A percentile compares a stretch with the other conserved stretches of the same genome.
Conservation (phyloP, 306 rosid species). For the Quercus variabilis region DNA sequence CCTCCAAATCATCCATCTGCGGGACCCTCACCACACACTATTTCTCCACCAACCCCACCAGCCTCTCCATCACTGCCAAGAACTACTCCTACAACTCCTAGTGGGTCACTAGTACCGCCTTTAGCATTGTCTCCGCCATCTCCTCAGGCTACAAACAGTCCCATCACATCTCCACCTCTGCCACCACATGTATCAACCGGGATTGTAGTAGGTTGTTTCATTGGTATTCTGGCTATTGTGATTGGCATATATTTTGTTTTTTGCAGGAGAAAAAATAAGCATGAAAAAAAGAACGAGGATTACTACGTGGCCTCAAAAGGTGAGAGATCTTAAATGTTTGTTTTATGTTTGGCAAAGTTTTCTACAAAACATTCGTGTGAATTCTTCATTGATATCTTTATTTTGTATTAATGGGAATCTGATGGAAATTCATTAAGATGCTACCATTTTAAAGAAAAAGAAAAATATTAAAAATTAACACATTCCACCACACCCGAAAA, state of each 20-base stretch:
- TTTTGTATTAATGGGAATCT: not conserved
- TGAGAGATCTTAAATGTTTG: conserved; percentile 1
- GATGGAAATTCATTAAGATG: too few relatives aligned
- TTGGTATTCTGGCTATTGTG: conserved; percentile 23
- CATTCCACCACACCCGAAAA: too few relatives aligned
- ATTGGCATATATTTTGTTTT: conserved; percentile 15
- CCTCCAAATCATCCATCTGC: not conserved
- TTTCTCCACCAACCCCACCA: not conserved
- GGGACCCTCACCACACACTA: conserved; percentile 2
- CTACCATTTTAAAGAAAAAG: too few relatives aligned
- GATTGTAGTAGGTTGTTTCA: conserved; percentile 22
- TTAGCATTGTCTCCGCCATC: not conserved
- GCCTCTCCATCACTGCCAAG: not conserved
- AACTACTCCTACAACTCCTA: not conserved
- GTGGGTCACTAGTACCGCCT: not conserved
- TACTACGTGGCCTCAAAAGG: conserved; percentile 26
- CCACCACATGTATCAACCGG: conserved; percentile 18
- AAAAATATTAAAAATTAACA: too few relatives aligned
- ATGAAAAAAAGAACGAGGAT: not conserved
- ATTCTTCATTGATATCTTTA: too few relatives aligned
- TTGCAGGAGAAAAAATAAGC: conserved; percentile 24
- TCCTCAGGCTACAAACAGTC: not conserved
- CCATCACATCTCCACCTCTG: not conserved
- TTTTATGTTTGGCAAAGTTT: not conserved
- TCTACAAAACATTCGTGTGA: too few relatives aligned